Conservation (phyloP, 331 rosid genomes). For the Cydonia oblonga region DNA sequence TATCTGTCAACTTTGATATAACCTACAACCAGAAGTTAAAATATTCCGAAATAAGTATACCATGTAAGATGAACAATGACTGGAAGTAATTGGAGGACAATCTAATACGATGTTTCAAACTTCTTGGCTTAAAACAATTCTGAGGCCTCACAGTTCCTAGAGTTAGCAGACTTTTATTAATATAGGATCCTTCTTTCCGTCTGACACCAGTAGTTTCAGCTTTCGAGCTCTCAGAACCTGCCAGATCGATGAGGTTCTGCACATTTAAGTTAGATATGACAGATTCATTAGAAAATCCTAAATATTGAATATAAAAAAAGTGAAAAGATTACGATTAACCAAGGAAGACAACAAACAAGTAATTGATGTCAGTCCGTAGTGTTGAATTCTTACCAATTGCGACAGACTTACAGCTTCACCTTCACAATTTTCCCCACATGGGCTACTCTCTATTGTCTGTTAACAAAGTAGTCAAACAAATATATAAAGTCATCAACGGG, state of each 20-base stretch:
- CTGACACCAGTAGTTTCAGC: constrained; percentile 97
- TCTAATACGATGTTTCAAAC: neutral
- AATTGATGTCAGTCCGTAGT: neutral
- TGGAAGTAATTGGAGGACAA: neutral
- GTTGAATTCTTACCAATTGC: constrained; percentile 55
- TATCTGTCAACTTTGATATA: constrained; percentile 92
- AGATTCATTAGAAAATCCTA: constrained; percentile 18
- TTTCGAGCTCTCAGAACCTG: constrained; percentile 99
- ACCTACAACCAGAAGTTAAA: constrained; percentile 40
- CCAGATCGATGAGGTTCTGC: constrained; percentile 99
- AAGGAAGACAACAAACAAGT: neutral
- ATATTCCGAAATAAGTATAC: neutral
- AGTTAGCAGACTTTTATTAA: constrained; percentile 91
- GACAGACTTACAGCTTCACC: constrained; percentile 93
- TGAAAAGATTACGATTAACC: neutral
- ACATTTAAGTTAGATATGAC: constrained; percentile 44
- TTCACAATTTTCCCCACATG: constrained; percentile 75
- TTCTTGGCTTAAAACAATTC: constrained; percentile 10
- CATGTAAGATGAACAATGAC: neutral
- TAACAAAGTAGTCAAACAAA: constrained; percentile 19
- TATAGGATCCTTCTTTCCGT: constrained; percentile 97
- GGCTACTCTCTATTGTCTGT: constrained; percentile 95
- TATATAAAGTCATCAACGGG: constrained; percentile 1
- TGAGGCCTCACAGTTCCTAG: constrained; percentile 95
- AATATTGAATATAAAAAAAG: constrained; percentile 6